Evolutionary conservation across 768 basidiomycete genomes (phyloP).

Genomic region (Pleurotus citrinopileatus): DNA sequence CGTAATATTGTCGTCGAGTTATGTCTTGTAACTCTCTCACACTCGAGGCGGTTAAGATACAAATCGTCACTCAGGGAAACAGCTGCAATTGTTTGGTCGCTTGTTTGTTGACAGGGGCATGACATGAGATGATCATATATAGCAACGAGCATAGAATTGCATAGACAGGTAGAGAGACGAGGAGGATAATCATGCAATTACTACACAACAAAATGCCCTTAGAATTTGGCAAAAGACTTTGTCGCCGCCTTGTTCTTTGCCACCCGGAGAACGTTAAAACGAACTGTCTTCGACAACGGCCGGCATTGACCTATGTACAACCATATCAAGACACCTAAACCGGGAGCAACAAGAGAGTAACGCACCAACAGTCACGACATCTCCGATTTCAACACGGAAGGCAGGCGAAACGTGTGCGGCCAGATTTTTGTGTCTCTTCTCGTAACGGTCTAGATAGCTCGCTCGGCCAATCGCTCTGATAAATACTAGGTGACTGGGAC

Average conservation of each 20-base stretch:
- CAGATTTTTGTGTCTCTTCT: slow-evolving; percentile 98
- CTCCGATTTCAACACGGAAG: slow-evolving; percentile 96
- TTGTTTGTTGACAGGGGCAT: slow-evolving; percentile 9
- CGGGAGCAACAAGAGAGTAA: slow-evolving; percentile 18
- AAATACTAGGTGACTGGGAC: slow-evolving; percentile 30
- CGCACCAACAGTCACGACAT: slow-evolving; percentile 92
- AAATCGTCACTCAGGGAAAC: slow-evolving; percentile 7
- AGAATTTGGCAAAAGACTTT: slow-evolving; percentile 97
- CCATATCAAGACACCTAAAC: neutral
- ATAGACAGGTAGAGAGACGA: slow-evolving; percentile 15
- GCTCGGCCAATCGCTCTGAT: neutral
- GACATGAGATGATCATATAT: slow-evolving; percentile 18
- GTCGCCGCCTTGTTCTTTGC: slow-evolving; percentile 86
- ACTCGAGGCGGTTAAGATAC: too few relatives aligned
- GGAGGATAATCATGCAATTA: neutral
- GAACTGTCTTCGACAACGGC: slow-evolving; percentile 97
- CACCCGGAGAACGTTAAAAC: slow-evolving; percentile 98
- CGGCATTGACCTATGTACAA: slow-evolving; percentile 89
- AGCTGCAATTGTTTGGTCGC: slow-evolving; percentile 2
- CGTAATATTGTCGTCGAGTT: too few relatives aligned
- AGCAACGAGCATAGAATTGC: slow-evolving; percentile 22
- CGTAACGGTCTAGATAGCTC: slow-evolving; percentile 78
- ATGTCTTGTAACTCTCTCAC: too few relatives aligned
- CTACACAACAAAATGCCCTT: slow-evolving; percentile 14
- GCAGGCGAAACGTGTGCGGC: slow-evolving; percentile 96